A percentile compares a stretch with the other conserved stretches of the same genome.
These are phyloP conservation scores for Castanospermum australe DNA, from an alignment of 306 rosid genomes.

Conservation along the genomic window DNA sequence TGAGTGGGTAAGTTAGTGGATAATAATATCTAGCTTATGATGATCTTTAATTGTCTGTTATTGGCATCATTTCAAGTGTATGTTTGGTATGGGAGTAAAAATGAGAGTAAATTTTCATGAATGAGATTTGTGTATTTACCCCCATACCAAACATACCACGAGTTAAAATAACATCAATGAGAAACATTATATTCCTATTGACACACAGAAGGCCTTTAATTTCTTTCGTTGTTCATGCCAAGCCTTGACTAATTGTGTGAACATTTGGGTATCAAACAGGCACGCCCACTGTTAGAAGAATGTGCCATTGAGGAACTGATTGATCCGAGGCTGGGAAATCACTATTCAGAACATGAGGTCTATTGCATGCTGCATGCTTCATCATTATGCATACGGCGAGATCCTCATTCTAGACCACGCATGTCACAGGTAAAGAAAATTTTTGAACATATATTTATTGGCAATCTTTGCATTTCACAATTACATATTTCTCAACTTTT, in stretches of 20 bases:
- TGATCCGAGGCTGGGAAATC: slow-evolving; percentile 81
- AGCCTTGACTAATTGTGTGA: background rate
- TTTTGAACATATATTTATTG: background rate
- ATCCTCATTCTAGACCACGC: slow-evolving; percentile 88
- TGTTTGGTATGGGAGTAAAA: too few species aligned
- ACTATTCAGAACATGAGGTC: slow-evolving; percentile 70
- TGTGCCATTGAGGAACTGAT: slow-evolving; percentile 76
- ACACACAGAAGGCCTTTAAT: background rate
- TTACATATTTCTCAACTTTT: background rate
- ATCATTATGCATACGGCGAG: slow-evolving; percentile 86
- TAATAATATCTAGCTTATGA: background rate
- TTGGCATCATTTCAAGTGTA: slow-evolving; percentile 20
- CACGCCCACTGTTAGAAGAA: slow-evolving; percentile 85
- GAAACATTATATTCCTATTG: slow-evolving; percentile 10
- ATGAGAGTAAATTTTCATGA: too few species aligned
- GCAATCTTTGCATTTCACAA: background rate
- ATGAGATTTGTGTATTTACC: too few species aligned
- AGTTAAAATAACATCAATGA: background rate
- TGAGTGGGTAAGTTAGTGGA: slow-evolving; percentile 77
- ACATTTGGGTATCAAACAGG: slow-evolving; percentile 49
- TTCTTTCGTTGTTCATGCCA: background rate
- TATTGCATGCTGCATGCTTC: slow-evolving; percentile 95
- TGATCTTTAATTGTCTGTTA: background rate
- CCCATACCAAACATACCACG: too few species aligned
- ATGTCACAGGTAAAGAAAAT: slow-evolving; percentile 82